A percentile compares a stretch with the other conserved stretches of the same genome.
Evolutionary conservation across 371 early-diverging fungal species (phyloP).

Genomic region (Haplosporangium sp.): DNA sequence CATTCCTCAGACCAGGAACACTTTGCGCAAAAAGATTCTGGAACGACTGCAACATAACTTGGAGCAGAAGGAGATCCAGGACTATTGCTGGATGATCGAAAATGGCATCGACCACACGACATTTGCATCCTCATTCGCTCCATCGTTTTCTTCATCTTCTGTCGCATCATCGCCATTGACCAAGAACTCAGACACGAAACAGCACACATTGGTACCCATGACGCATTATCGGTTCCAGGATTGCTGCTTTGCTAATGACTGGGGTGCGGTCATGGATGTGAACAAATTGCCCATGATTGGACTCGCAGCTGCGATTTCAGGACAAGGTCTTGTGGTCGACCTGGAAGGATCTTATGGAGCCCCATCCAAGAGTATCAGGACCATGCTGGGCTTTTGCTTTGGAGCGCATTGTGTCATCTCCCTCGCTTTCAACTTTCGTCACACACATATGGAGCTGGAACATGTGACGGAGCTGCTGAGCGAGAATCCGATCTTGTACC

Average conservation of each 20-base stretch:
- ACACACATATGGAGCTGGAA: conserved; percentile 53
- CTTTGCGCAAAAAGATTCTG: conserved; percentile 38
- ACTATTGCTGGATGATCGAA: conserved; percentile 37
- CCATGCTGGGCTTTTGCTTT: conserved; percentile 50
- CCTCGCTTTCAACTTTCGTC: conserved; percentile 38
- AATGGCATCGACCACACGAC: conserved; percentile 22
- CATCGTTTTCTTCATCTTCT: conserved; percentile 1
- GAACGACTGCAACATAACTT: conserved; percentile 38
- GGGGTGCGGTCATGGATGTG: conserved; percentile 48
- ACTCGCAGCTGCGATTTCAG: conserved; percentile 43
- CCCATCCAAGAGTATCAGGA: conserved; percentile 43
- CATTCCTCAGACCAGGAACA: conserved; percentile 43
- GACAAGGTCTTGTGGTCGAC: conserved; percentile 46
- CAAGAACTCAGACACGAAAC: background rate
- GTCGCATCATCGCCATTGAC: too few relatives aligned
- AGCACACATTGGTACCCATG: conserved; percentile 41
- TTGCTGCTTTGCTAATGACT: conserved; percentile 54
- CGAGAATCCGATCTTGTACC: conserved; percentile 38
- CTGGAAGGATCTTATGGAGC: conserved; percentile 53
- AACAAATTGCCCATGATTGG: conserved; percentile 55
- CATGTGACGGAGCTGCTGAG: conserved; percentile 44
- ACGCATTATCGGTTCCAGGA: conserved; percentile 50
- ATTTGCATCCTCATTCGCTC: background rate
- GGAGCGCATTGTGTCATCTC: conserved; percentile 48
- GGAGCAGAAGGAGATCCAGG: conserved; percentile 40